A percentile compares a stretch with the other conserved stretches of the same genome.
These are phyloP conservation scores for Suhomyces canberraensis DNA, from an alignment of 805 yeast species.

Conservation along the genomic window DNA sequence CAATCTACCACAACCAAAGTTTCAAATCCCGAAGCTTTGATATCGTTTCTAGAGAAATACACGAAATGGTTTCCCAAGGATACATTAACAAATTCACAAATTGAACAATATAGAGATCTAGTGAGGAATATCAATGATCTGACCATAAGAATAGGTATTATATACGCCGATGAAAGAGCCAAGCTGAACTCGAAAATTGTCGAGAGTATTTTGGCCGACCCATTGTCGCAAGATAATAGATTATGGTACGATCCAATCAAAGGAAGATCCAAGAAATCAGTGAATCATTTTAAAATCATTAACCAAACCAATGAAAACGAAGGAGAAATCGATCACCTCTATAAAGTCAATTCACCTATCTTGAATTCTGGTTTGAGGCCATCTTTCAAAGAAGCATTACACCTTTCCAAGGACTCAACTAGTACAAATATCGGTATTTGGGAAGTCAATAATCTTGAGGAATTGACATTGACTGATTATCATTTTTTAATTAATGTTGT, in stretches of 20 bases:
- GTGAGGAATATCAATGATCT: conserved; percentile 6
- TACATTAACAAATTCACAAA: conserved; percentile 13
- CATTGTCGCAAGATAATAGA: conserved; percentile 30
- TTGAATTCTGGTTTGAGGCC: conserved; percentile 26
- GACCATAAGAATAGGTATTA: conserved; percentile 29
- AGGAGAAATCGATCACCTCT: conserved; percentile 1
- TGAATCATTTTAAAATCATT: conserved; percentile 20
- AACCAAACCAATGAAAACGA: conserved; percentile 9
- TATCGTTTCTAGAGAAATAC: conserved; percentile 3
- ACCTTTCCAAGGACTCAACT: conserved; percentile 1
- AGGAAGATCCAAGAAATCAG: conserved; percentile 17
- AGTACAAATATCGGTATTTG: conserved; percentile 16
- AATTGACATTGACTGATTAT: conserved; percentile 11
- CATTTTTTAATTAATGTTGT: conserved; percentile 24
- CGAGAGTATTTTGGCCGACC: conserved; percentile 39
- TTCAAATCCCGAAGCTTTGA: conserved; percentile 2
- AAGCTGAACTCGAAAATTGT: conserved; percentile 26
- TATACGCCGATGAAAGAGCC: conserved; percentile 25
- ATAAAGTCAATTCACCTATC: conserved; percentile 28
- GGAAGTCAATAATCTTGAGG: conserved; percentile 18
- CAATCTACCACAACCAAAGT: too few species aligned
- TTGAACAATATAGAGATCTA: conserved; percentile 14
- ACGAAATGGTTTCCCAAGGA: conserved; percentile 18
- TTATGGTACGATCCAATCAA: conserved; percentile 30
- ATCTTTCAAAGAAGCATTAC: conserved; percentile 12